Base-by-base conservation (phyloP, 169 alveolate species). In the Eimeria necatrix region DNA sequence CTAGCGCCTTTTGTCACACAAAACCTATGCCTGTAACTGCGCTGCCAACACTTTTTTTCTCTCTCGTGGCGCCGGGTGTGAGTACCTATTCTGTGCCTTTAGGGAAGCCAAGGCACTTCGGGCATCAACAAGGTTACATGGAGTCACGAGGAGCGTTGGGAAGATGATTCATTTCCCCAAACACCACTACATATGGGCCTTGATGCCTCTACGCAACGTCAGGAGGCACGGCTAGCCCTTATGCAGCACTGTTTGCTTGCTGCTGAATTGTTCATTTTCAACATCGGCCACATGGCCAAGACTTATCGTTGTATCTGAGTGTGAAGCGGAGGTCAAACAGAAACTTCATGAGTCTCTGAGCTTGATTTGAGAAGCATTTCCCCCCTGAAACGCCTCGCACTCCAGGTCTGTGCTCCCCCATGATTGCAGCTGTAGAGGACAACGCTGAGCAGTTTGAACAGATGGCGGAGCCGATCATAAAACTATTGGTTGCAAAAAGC, bases 171-270 rank as follows among this genome's bases (percentile, higher is more conserved):
- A 12, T 16, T 74, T 14, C 61, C 60, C 7, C 49, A 46, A 20
- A 74, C 8, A 24, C 71, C 49, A 26, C 32, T 24, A n/a, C 60
- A 16, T 24, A 76, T 74, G 59, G 91, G 91, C 61, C 76, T 84
- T 18, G 52, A 59, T 59, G 91, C 91, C 52, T 84, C 73, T 53
- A 84, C 91, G 73, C 91, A 84, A 59, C 91, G 91, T 84, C 91
- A 84, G 91, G 91, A 84, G 76, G 91, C 91, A 84, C 91, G 91
- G 76, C 32, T 53, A 84, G 73, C 76, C 20, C 91, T 32, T 60
- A 74, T 59, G 49, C 46, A 41, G 61, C 85, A 74, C 85, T 74
- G 26, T 20, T 46, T 14, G 12, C 41, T 32, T 56, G 32, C 32
- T 84, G 56, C 18, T 56, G 61, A 74, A 74, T 53, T 59, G 61